Conservation (phyloP, 192 early-diverging fungal genomes). For the Backusella westeae region DNA sequence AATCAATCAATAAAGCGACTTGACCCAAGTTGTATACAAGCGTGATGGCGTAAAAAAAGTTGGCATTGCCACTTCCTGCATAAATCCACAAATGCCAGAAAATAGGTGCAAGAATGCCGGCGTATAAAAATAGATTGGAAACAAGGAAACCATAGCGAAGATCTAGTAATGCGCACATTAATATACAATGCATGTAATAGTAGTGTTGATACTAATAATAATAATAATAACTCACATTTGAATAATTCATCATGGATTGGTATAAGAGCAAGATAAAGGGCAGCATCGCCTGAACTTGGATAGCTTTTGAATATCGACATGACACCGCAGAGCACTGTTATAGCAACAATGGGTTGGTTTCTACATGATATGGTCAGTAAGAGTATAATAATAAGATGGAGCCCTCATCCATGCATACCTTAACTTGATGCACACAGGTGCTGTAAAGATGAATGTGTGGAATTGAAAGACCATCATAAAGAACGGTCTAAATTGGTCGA, state of each 20-base stretch:
- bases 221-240: constrained; percentile 66
- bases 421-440: constrained; percentile 80
- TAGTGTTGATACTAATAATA: no score
- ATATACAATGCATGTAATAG: no score
- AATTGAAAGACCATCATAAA: constrained; percentile 95
- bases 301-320: constrained; percentile 92
- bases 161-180: constrained; percentile 44
- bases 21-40: constrained; percentile 89
- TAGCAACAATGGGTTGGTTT: constrained; percentile 76
- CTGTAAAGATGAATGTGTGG: constrained; percentile 84
- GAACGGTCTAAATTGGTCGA: constrained; percentile 96
- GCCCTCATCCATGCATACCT: constrained; percentile 40
- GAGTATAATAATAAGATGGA: background rate
- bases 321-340: constrained; percentile 67
- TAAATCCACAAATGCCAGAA: constrained; percentile 97
- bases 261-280: constrained; percentile 79
- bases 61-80: constrained; percentile 94
- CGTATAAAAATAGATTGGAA: constrained; percentile 68
- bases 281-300: constrained; percentile 84
- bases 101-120: constrained; percentile 78
- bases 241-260: constrained; percentile 80
- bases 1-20: constrained; percentile 81
- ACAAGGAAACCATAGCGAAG: constrained; percentile 79
- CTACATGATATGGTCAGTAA: constrained; percentile 34
- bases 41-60: constrained; percentile 97